These are phyloP conservation scores for Blastocystis sp. DNA, from an alignment of 352 stramenopile species.

Conservation along the genomic window DNA sequence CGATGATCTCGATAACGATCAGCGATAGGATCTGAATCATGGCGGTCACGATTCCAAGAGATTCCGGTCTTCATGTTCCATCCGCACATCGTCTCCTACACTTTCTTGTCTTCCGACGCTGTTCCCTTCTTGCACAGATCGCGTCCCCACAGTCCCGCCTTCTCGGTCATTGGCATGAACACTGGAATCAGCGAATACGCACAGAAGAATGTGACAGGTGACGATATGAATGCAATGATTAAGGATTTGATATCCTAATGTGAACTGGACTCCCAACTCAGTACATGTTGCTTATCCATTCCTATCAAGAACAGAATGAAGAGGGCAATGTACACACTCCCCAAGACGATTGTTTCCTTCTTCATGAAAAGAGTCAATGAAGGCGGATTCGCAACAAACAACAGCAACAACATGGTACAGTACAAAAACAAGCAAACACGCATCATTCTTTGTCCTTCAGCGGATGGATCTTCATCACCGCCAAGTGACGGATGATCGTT, in stretches of 20 bases:
- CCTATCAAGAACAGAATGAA: background rate
- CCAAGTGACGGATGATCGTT: background rate
- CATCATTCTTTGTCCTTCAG: slow-evolving; percentile 23
- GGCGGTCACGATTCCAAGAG: slow-evolving; percentile 64
- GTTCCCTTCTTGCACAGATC: slow-evolving; percentile 82
- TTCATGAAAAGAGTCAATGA: too few relatives aligned
- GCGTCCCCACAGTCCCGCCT: slow-evolving; percentile 71
- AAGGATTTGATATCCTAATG: background rate
- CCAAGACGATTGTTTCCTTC: background rate
- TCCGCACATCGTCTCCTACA: slow-evolving; percentile 59
- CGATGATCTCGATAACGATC: slow-evolving; percentile 32
- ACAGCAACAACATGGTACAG: background rate
- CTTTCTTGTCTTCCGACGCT: slow-evolving; percentile 74
- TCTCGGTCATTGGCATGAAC: slow-evolving; percentile 67
- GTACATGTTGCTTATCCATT: background rate
- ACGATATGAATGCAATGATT: background rate
- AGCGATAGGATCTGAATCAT: slow-evolving; percentile 27
- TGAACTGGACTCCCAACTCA: background rate
- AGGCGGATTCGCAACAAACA: too few relatives aligned
- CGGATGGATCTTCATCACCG: slow-evolving; percentile 40
- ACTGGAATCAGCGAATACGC: slow-evolving; percentile 59
- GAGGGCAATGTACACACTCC: background rate
- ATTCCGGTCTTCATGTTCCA: slow-evolving; percentile 65
- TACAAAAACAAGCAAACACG: background rate
- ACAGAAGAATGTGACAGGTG: background rate